These are phyloP conservation scores for Linum trigynum DNA, from an alignment of 345 rosid genomes.

Conservation along the genomic window DNA sequence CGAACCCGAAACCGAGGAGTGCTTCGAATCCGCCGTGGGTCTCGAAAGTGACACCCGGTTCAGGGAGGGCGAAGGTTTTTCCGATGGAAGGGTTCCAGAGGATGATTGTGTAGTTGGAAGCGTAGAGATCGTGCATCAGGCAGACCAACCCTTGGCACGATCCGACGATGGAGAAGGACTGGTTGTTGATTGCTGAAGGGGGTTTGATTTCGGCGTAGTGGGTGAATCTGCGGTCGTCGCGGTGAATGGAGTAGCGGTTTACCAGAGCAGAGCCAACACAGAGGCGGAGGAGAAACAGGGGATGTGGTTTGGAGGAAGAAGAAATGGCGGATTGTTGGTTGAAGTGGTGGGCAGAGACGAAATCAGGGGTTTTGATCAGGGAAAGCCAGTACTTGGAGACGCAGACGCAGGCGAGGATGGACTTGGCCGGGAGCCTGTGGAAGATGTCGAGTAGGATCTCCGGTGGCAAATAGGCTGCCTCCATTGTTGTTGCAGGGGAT, in stretches of 20 bases:
- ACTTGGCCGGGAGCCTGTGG: slow-evolving; percentile 2
- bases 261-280: background rate
- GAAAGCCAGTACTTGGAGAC: slow-evolving; percentile 11
- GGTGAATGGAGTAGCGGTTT: background rate
- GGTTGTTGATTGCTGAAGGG: background rate
- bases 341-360: slow-evolving; percentile 5
- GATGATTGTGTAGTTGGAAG: background rate
- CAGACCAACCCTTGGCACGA: slow-evolving; percentile 6
- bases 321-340: background rate
- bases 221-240: background rate
- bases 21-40: slow-evolving; percentile 1
- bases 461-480: slow-evolving; percentile 1
- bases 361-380: slow-evolving; percentile 4
- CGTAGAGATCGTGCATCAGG: background rate
- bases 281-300: background rate
- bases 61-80: background rate
- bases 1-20: slow-evolving; percentile 4
- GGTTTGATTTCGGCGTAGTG: background rate
- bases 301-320: background rate
- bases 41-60: background rate
- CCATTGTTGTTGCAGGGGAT: background rate
- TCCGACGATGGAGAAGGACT: slow-evolving; percentile 2
- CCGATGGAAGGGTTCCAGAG: slow-evolving; percentile 7
- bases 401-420: background rate
- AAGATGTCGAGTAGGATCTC: background rate